Evolutionary conservation across 1,284 basidiomycete species (phyloP).

Genomic region (Calocybe gambosa): DNA sequence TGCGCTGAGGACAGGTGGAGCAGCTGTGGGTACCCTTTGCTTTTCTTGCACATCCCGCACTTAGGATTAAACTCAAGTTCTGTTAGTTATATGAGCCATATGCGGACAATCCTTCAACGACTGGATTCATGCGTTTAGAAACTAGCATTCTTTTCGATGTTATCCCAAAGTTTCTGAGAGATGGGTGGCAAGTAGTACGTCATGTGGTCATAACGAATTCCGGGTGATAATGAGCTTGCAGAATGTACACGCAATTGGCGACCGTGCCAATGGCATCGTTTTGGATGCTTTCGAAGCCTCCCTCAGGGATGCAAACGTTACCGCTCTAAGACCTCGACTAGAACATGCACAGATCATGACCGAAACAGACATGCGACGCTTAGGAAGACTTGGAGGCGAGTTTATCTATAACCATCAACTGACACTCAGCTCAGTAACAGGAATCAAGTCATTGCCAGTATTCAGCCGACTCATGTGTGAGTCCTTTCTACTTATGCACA

Average conservation of each 20-base stretch:
- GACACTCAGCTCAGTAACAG: neutral
- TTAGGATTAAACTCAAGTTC: neutral
- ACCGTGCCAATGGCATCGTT: slow-evolving; percentile 82
- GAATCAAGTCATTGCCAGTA: slow-evolving; percentile 60
- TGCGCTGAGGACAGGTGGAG: slow-evolving; percentile 85
- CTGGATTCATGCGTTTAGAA: slow-evolving; percentile 72
- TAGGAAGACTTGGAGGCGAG: slow-evolving; percentile 72
- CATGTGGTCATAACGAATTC: neutral
- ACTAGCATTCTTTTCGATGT: slow-evolving; percentile 56
- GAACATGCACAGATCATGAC: slow-evolving; percentile 89
- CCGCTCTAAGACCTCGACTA: slow-evolving; percentile 69
- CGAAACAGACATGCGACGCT: slow-evolving; percentile 62
- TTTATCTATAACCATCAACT: neutral
- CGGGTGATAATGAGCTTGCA: slow-evolving; percentile 23
- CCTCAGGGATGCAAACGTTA: slow-evolving; percentile 51
- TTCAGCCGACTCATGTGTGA: slow-evolving; percentile 87
- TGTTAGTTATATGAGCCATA: slow-evolving; percentile 72
- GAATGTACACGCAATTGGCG: slow-evolving; percentile 91
- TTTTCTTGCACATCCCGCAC: slow-evolving; percentile 1
- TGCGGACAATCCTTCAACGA: slow-evolving; percentile 69
- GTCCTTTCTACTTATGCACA: slow-evolving; percentile 23
- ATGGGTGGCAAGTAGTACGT: slow-evolving; percentile 79
- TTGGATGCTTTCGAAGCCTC: slow-evolving; percentile 76
- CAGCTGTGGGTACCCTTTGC: slow-evolving; percentile 56
- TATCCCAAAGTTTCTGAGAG: slow-evolving; percentile 65